A percentile compares a stretch with the other conserved stretches of the same genome.
Conservation (phyloP, 148 eudicot species). For the Rhododendron vialii region DNA sequence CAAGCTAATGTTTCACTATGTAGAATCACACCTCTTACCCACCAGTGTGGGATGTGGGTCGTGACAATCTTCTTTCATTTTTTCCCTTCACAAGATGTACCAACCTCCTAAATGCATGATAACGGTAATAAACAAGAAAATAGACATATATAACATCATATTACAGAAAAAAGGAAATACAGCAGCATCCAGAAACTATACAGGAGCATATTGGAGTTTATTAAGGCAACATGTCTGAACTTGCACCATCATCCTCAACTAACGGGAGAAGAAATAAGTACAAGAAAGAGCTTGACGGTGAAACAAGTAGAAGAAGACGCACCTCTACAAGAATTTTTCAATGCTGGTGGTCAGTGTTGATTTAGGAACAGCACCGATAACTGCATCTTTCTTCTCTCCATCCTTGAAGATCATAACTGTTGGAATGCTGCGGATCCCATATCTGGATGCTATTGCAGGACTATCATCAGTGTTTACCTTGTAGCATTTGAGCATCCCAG, state of each 20-base stretch:
- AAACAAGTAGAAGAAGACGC: not conserved
- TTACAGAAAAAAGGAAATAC: not conserved
- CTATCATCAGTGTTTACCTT: slow-evolving; percentile 86
- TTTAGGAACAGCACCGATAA: slow-evolving; percentile 95
- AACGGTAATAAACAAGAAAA: not conserved
- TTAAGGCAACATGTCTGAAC: slow-evolving; percentile 3
- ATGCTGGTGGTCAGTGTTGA: slow-evolving; percentile 62
- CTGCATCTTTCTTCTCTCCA: slow-evolving; percentile 88
- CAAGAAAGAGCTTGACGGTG: not conserved
- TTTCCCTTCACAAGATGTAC: not conserved
- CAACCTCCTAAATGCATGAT: not conserved
- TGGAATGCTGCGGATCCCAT: slow-evolving; percentile 91
- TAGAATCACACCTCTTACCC: not conserved
- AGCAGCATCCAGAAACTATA: slow-evolving; percentile 12
- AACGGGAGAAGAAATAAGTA: not conserved
- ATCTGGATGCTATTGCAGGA: slow-evolving; percentile 60
- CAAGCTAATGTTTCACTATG: not conserved
- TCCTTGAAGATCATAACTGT: slow-evolving; percentile 79
- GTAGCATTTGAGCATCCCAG: slow-evolving; percentile 78
- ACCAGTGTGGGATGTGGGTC: not conserved
- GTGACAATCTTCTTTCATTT: not conserved
- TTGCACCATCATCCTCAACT: not conserved
- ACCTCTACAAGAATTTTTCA: slow-evolving; percentile 64
- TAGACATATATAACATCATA: not conserved
- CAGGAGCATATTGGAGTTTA: not conserved